Conservation (phyloP, 1,139 yeast genomes). For the Geotrichum restrictum region DNA sequence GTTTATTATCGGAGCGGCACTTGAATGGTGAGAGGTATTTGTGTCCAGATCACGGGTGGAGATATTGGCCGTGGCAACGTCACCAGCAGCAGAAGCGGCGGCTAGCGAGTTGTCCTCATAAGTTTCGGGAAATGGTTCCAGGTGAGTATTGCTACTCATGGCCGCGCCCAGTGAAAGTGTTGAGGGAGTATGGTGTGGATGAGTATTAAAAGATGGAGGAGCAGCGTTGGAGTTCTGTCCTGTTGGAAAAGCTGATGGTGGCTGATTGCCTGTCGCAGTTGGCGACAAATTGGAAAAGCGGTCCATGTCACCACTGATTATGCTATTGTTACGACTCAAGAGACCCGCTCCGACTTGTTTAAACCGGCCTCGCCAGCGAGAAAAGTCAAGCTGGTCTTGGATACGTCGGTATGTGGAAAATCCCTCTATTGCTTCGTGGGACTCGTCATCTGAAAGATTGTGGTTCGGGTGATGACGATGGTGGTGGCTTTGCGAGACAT, state of each 20-base stretch:
- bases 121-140: too few species aligned
- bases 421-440: slow-evolving; percentile 3
- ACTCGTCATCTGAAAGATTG: not conserved
- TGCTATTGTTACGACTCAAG: slow-evolving; percentile 1
- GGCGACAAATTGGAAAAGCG: not conserved
- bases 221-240: too few species aligned
- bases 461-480: not conserved
- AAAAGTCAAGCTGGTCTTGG: slow-evolving; percentile 7
- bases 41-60: too few species aligned
- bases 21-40: too few species aligned
- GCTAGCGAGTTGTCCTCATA: too few species aligned
- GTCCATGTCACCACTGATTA: not conserved
- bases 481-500: too few species aligned
- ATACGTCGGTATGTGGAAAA: slow-evolving; percentile 1
- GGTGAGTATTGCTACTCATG: too few species aligned
- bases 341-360: not conserved
- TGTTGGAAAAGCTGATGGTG: too few species aligned
- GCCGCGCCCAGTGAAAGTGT: not conserved
- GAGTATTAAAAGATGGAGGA: not conserved
- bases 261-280: not conserved
- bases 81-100: too few species aligned
- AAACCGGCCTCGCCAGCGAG: slow-evolving; percentile 6
- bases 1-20: too few species aligned
- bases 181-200: not conserved
- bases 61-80: too few species aligned